phyloP scores from a whole-genome alignment of 2,329 filamentous ascomycete genomes.

The Penicillium sp. region DNA sequence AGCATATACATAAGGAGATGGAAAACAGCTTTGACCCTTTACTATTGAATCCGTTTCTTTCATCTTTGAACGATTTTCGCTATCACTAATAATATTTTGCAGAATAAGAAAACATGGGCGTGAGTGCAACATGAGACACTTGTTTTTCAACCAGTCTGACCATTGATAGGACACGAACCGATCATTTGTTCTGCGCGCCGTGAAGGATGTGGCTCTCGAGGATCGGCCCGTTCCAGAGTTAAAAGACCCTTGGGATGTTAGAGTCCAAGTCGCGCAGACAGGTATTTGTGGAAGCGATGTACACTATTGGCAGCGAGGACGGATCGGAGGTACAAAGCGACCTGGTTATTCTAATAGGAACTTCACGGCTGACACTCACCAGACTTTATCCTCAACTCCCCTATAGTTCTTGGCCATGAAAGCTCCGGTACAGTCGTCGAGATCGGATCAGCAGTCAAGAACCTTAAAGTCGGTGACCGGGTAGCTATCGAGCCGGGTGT shows the following conservation, averaged over 20 bases:
- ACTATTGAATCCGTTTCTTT: background rate
- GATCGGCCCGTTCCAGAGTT: conserved; percentile 44
- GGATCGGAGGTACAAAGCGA: conserved; percentile 37
- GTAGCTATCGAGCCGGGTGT: conserved; percentile 29
- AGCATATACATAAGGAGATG: background rate
- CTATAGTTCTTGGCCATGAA: conserved; percentile 37
- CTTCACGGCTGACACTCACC: background rate
- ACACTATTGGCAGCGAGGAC: conserved; percentile 45
- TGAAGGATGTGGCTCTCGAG: conserved; percentile 49
- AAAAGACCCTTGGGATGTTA: conserved; percentile 40
- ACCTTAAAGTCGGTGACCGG: conserved; percentile 23
- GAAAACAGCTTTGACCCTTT: background rate
- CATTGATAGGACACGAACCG: conserved; percentile 23
- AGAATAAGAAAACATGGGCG: background rate
- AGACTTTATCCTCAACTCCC: conserved; percentile 47
- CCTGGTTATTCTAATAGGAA: background rate
- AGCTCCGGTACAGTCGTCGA: conserved; percentile 25
- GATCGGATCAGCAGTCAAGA: conserved; percentile 22
- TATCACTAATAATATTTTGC: background rate
- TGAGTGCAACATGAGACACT: background rate
- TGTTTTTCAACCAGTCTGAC: background rate
- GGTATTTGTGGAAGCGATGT: conserved; percentile 49
- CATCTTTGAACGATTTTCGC: background rate
- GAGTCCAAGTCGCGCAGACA: conserved; percentile 48
- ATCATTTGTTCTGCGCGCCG: conserved; percentile 49